Base-by-base conservation (phyloP, 129 eudicot species). In the Silybum marianum region DNA sequence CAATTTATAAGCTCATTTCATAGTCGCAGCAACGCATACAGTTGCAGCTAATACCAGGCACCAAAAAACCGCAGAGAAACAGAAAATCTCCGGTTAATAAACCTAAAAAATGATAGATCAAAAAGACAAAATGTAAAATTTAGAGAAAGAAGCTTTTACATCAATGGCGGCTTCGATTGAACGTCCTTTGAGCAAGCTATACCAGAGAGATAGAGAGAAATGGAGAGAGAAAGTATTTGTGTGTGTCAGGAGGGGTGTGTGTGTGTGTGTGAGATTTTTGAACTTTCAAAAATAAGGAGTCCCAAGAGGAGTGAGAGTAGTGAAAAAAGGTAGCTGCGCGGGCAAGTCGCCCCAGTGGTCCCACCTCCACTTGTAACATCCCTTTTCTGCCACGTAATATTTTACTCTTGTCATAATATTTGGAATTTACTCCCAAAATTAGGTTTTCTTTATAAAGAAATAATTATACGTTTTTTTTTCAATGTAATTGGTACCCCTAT, bases 221-320 rank as follows among this genome's bases (percentile, higher is more conserved):
- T 18, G 0, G 60, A 3, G 19, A 3, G 60, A 3, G n/a, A 4
- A 18, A 3, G 63, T 54, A n/a, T 54, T 5, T 54, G 21, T 54
- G 21, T 54, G 62, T 48, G n/a, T n/a, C n/a, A n/a, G n/a, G n/a
- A n/a, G n/a, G n/a, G n/a, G n/a, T n/a, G 7, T 3, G 60, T 2
- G 60, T 0, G 48, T 40, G 48, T 22, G 48, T 9, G 82, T 25
- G 6, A 9, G 36, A n/a, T 78, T 83, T 82, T 83, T 83, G 82
- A 83, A 83, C 83, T 25, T 83, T 83, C 86, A 83, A 83, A 83
- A 78, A 83, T 21, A 26, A 65, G 26, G 16, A 71, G 1, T 24
- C 54, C 38, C 5, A 51, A 6, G 23, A 77, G 86, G 86, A 83
- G 85, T 74, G 75, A 58, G 74, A 77, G 63, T 42, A 58, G 78